Conservation (phyloP, 1,284 basidiomycete genomes). For the Moesziomyces globuligerus region DNA sequence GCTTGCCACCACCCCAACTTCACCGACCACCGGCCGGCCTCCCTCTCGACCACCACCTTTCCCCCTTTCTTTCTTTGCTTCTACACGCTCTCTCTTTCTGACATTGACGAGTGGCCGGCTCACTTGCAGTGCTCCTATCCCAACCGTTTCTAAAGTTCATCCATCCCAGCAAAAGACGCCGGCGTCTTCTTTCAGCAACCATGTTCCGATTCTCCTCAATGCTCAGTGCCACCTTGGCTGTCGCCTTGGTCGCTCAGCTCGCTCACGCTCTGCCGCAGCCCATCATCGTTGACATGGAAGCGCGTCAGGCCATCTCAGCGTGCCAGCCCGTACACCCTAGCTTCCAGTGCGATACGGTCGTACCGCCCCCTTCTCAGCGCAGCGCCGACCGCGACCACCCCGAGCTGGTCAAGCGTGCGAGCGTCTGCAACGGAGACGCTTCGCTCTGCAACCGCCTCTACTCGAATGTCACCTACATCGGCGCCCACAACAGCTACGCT, state of each 20-base stretch:
- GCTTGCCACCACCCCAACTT: not conserved
- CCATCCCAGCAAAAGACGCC: conserved; percentile 8
- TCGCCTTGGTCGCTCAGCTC: conserved; percentile 7
- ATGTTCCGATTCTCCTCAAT: conserved; percentile 18
- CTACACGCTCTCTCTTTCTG: not conserved
- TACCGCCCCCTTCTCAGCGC: conserved; percentile 9
- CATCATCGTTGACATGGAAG: not conserved
- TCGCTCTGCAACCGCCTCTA: conserved; percentile 59
- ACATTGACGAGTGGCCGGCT: conserved; percentile 14
- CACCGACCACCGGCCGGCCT: no score
- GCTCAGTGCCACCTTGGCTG: conserved; percentile 9
- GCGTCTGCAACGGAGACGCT: conserved; percentile 60
- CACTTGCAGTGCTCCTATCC: conserved; percentile 7
- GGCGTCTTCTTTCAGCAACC: conserved; percentile 7
- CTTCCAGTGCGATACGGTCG: conserved; percentile 6
- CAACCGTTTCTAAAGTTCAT: not conserved
- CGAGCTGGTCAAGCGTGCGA: conserved; percentile 27
- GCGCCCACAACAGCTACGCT: conserved; percentile 62
- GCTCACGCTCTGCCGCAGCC: conserved; percentile 10
- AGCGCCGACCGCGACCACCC: not conserved
- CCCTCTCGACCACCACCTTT: conserved; percentile 8
- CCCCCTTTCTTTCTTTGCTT: conserved; percentile 4
- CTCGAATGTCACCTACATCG: conserved; percentile 64
- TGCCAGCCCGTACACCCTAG: conserved; percentile 21
- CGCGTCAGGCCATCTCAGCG: conserved; percentile 8